phyloP scores from a whole-genome alignment of 1,284 basidiomycete genomes.

The Leccinum holopus region DNA sequence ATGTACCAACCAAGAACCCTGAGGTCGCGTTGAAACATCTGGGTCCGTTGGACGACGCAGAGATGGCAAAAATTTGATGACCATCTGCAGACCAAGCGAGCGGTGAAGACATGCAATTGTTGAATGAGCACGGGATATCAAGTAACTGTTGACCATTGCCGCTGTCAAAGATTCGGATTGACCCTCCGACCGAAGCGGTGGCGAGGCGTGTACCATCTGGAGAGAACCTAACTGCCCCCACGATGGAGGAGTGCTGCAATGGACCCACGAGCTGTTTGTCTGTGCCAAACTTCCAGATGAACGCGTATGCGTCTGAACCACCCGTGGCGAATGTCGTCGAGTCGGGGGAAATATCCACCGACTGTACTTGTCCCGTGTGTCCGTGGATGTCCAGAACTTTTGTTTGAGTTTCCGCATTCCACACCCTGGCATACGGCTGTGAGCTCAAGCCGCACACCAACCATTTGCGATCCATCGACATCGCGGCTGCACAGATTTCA shows the following conservation, averaged over 20 bases:
- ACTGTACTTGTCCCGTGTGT: neutral
- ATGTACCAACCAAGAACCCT: neutral
- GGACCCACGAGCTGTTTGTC: neutral
- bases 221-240: conserved; percentile 1
- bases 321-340: neutral
- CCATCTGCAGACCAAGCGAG: conserved; percentile 5
- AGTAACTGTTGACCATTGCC: neutral
- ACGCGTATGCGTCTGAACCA: neutral
- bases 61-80: neutral
- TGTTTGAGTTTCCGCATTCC: conserved; percentile 2
- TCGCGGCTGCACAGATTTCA: neutral
- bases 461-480: conserved; percentile 13
- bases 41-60: neutral
- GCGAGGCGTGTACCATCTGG: conserved; percentile 1
- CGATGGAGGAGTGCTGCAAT: neutral
- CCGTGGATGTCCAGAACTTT: neutral
- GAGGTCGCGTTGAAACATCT: neutral
- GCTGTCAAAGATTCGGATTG: neutral
- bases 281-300: neutral
- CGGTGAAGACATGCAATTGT: accelerated
- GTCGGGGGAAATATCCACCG: neutral
- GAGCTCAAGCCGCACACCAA: conserved; percentile 6
- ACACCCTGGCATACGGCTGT: neutral
- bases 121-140: neutral
- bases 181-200: neutral